Percentiles rank a stretch among this genome's conserved stretches.
Conservation (phyloP, 768 basidiomycete genomes). For the Amanita muscaria region DNA sequence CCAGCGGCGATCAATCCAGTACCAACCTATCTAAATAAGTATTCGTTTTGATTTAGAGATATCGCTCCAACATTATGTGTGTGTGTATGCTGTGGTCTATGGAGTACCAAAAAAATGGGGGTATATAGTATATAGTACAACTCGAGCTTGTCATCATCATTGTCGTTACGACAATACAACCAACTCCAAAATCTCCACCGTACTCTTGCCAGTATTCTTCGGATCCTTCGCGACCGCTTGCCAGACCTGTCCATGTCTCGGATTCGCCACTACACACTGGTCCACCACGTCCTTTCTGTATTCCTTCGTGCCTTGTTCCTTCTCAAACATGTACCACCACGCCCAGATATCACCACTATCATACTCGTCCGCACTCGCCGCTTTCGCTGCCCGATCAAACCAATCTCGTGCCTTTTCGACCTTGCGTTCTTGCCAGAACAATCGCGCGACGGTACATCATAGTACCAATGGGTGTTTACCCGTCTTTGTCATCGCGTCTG, state of each 20-base stretch:
- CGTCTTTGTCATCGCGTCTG: conserved; percentile 90
- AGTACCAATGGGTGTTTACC: conserved; percentile 83
- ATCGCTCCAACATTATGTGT: too few relatives aligned
- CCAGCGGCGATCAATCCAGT: too few relatives aligned
- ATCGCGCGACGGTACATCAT: conserved; percentile 80
- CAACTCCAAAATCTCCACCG: conserved; percentile 59
- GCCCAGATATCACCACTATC: conserved; percentile 90
- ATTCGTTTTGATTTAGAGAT: too few relatives aligned
- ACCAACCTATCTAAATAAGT: too few relatives aligned
- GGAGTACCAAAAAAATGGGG: too few relatives aligned
- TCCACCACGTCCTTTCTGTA: conserved; percentile 59
- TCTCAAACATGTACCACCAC: conserved; percentile 97
- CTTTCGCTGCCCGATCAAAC: conserved; percentile 78
- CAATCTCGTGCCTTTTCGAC: conserved; percentile 92
- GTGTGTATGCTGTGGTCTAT: too few relatives aligned
- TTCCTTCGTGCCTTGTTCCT: conserved; percentile 74
- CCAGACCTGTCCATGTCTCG: conserved; percentile 82
- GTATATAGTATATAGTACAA: too few relatives aligned
- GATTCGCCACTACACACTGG: conserved; percentile 69
- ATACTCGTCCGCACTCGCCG: conserved; percentile 25
- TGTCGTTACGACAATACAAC: too few relatives aligned
- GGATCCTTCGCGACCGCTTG: conserved; percentile 79
- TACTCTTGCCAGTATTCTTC: conserved; percentile 56
- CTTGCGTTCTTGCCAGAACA: conserved; percentile 94
- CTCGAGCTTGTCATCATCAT: too few relatives aligned